These are phyloP conservation scores for Pogostemon cablin DNA, from an alignment of 257 asterid genomes.

Conservation along the genomic window DNA sequence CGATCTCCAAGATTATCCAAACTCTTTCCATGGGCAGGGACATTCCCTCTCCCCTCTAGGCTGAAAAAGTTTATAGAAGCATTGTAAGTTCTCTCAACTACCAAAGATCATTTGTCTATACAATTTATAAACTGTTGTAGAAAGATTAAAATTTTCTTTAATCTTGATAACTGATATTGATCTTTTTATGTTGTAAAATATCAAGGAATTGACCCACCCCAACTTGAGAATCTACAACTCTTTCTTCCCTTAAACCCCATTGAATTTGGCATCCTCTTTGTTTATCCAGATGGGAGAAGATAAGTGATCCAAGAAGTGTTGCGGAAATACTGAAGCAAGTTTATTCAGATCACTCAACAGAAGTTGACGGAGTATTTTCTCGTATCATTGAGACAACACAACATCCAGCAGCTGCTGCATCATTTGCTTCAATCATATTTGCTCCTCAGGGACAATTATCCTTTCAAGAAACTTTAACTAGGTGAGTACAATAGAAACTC, in stretches of 20 bases:
- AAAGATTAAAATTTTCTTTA: background rate
- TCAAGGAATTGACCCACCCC: too few relatives aligned
- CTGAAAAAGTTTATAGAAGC: conserved; percentile 57
- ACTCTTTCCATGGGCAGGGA: conserved; percentile 88
- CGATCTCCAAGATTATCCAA: conserved; percentile 73
- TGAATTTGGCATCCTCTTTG: background rate
- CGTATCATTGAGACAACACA: conserved; percentile 70
- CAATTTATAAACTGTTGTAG: background rate
- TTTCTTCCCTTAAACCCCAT: too few relatives aligned
- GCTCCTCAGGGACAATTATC: conserved; percentile 76
- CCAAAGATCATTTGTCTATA: too few relatives aligned
- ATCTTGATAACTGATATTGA: background rate
- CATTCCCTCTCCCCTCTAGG: conserved; percentile 78
- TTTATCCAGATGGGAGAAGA: conserved; percentile 79
- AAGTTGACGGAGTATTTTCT: conserved; percentile 74
- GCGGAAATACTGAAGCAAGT: conserved; percentile 83
- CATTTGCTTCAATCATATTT: conserved; percentile 85
- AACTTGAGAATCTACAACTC: too few relatives aligned
- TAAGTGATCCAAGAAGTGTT: conserved; percentile 84
- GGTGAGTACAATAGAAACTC: conserved; percentile 37
- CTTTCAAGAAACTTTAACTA: conserved; percentile 64
- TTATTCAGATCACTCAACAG: conserved; percentile 75
- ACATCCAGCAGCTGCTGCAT: conserved; percentile 97
- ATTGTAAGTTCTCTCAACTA: conserved; percentile 50
- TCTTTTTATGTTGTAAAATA: too few relatives aligned